phyloP scores from a whole-genome alignment of 169 alveolate species.

The Eimeria necatrix region DNA sequence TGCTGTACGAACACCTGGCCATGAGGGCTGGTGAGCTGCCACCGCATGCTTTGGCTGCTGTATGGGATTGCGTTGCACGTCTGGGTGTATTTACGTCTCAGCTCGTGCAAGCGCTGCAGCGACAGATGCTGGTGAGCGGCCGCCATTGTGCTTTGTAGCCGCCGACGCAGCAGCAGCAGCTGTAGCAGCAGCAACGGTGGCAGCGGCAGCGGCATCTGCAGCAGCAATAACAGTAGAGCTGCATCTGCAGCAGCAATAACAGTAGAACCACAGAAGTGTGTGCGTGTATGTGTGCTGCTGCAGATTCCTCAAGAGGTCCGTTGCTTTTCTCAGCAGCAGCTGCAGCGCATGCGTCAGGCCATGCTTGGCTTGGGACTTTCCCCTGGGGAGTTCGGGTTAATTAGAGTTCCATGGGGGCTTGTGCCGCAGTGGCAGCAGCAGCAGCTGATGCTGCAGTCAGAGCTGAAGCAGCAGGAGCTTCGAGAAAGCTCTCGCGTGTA shows the following conservation, averaged over 20 bases:
- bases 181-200: too few relatives aligned
- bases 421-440: neutral
- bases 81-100: neutral
- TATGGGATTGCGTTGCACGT: conserved; percentile 20
- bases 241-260: neutral
- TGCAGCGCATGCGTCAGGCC: conserved; percentile 35
- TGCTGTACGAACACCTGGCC: conserved; percentile 35
- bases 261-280: neutral
- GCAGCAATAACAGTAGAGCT: neutral
- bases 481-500: neutral
- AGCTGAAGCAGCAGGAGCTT: neutral
- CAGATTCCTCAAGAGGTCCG: neutral
- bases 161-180: neutral
- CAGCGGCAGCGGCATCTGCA: neutral
- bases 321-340: conserved; percentile 15
- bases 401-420: neutral
- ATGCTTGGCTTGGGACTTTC: neutral
- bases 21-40: neutral
- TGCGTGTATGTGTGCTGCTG: neutral
- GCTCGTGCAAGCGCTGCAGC: neutral
- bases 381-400: neutral
- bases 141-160: neutral
- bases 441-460: conserved; percentile 1
- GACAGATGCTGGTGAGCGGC: neutral
- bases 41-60: conserved; percentile 17